These are phyloP conservation scores for Fusarium chaquense DNA, from an alignment of 2,329 filamentous ascomycete species.

Conservation along the genomic window DNA sequence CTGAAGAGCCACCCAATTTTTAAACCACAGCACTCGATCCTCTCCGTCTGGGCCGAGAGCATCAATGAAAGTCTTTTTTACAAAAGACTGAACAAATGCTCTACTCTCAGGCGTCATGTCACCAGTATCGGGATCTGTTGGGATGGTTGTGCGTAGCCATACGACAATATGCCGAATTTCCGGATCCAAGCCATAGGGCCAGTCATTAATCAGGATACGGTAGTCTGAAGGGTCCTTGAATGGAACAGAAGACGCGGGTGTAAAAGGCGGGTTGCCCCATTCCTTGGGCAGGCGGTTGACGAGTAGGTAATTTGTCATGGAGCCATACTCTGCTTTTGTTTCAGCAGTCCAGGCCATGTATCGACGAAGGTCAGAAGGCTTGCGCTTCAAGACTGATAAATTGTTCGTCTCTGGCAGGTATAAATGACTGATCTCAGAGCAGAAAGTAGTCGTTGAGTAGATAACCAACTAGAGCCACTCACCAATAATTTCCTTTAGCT, in stretches of 20 bases:
- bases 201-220: constrained; percentile 87
- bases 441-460: neutral
- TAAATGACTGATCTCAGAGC: constrained; percentile 28
- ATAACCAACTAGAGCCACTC: constrained; percentile 43
- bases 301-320: constrained; percentile 82
- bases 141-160: constrained; percentile 87
- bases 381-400: constrained; percentile 80
- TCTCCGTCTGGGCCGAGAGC: constrained; percentile 63
- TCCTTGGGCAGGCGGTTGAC: constrained; percentile 72
- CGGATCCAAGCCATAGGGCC: constrained; percentile 83
- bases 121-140: constrained; percentile 76
- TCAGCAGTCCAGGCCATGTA: constrained; percentile 83
- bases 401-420: constrained; percentile 62
- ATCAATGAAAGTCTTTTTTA: constrained; percentile 76
- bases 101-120: constrained; percentile 78
- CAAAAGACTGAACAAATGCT: constrained; percentile 74
- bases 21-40: constrained; percentile 82
- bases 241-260: constrained; percentile 61
- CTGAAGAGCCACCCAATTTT: constrained; percentile 91
- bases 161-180: constrained; percentile 85
- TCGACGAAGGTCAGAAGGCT: constrained; percentile 81
- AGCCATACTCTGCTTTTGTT: constrained; percentile 79
- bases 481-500: constrained; percentile 76
- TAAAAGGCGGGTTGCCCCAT: constrained; percentile 75
- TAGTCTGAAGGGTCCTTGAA: constrained; percentile 69